Evolutionary conservation across 2,329 filamentous ascomycete species (phyloP), one percentile per base, ranked within the genome.

Genomic region (Arachnopeziza araneosa): DNA sequence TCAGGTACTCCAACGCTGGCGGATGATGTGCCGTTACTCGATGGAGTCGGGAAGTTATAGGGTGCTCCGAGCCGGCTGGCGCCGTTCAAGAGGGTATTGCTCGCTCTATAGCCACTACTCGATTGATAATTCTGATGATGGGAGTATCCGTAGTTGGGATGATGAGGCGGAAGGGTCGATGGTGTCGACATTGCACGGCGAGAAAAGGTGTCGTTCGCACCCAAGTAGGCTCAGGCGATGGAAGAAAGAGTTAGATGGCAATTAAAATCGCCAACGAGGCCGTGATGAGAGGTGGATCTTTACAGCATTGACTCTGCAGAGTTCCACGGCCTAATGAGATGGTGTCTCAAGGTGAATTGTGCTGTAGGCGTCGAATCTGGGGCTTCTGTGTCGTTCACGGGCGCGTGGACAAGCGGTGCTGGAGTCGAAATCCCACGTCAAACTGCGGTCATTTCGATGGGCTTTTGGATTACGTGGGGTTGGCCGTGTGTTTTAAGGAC

Each of bases 181-280:
- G 90, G 89, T 68, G 89, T 92, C 80, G 90, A 93, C 90, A 93
- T 93, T 64, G 63, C 68, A 68, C 60, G 56, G 50, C 60, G 62
- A 63, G 62, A 62, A 64, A 30, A 58, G 56, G 61, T 59, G 58
- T 58, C 49, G 63, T 68, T 66, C 60, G 66, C 58, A 64, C 60
- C 66, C 61, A 56, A 54, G 36, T 52, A 63, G 65, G 63, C 61
- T 64, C 59, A 64, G 63, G 60, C 60, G 63, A 63, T 24, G 61
- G 55, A 23, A 60, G 59, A 58, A 56, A 48, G 55, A 63, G 52
- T 30, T 30, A 60, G 56, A n/a, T 60, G 51, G 60, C 10, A 56
- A 54, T 53, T 55, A 55, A 54, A 52, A 30, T 63, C 58, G 63
- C 55, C 60, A 55, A 49, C 26, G 53, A 61, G 59, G 53, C 54